Evolutionary conservation across 2,329 filamentous ascomycete species (phyloP), one percentile per base, ranked within the genome.

Genomic region (Grosmannia serpens): DNA sequence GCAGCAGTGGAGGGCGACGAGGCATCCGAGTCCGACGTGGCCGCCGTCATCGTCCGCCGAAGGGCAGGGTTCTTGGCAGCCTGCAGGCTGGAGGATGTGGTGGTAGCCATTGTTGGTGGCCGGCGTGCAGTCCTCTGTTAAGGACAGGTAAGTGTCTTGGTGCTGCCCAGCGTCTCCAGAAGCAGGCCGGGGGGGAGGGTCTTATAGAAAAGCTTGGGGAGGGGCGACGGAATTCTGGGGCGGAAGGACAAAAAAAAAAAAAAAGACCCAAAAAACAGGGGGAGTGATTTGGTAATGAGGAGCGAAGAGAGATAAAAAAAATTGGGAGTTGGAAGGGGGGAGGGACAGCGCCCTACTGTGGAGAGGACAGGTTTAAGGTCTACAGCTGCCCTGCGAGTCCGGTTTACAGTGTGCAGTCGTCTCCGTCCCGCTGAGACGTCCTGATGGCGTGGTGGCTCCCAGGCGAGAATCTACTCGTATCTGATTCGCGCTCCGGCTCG

Each of bases 1-100:
- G 74, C 74, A 59, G 80, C 77, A 15, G 83, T 83, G 4, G 79
- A 80, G 58, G 81, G 80, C 1, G 72, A 69, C 24, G 77, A 79
- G 57, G 73, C 69, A 64, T 77, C 78, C 56, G 72, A 73, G 51
- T 75, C 73, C 26, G 64, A 56, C 17, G 72, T 72, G 58, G 67
- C 69, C 15, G 72, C 69, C 22, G 75, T 77, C 62, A 73, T 67
- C 58, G 77, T 78, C 59, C 80, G 75, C 65, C 77, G 75, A 57
- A 80, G 71, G 57, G 73, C 71, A 54, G 74, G 72, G 67, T 74
- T 71, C 65, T 69, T 74, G 65, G 71, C 71, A 29, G 59, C 49
- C n/a, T 17, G 33, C 15, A 55, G 51, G 54, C 68, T 72, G 70
- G 59, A 74, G 67, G 62, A 73, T 64, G 67, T 72, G 70, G 62